These are phyloP conservation scores for Oryza glaberrima DNA, from an alignment of 176 grass and related monocot species.

Conservation along the genomic window DNA sequence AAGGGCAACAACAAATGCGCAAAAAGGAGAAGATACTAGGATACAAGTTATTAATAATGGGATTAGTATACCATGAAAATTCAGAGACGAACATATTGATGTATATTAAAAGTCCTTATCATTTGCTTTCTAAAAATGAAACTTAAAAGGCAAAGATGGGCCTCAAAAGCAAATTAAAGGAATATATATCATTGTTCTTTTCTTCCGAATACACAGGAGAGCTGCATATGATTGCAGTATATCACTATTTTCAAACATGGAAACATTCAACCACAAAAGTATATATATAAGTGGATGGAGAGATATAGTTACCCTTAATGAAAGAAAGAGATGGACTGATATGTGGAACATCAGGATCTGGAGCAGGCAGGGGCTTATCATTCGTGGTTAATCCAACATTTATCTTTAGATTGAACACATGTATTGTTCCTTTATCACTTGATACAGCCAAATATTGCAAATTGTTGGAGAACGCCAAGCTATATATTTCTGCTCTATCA, in stretches of 20 bases:
- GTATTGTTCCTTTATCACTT: conserved; percentile 99
- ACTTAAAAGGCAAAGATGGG: background rate
- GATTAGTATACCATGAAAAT: background rate
- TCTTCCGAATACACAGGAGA: background rate
- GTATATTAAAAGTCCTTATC: background rate
- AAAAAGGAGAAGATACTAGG: background rate
- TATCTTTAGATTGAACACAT: conserved; percentile 92
- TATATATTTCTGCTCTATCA: conserved; percentile 98
- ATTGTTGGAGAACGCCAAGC: conserved; percentile 93
- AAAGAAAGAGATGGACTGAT: conserved; percentile 81
- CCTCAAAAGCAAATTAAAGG: background rate
- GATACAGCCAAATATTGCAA: conserved; percentile 92
- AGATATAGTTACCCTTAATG: conserved; percentile 76
- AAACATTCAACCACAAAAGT: background rate
- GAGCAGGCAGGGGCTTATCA: conserved; percentile 72
- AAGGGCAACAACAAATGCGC: background rate
- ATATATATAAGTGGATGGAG: background rate
- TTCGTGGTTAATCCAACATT: conserved; percentile 79
- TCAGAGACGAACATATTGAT: background rate
- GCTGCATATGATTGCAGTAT: too few species aligned
- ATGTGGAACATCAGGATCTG: conserved; percentile 66
- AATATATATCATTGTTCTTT: background rate
- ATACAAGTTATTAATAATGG: background rate
- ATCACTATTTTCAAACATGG: too few species aligned
- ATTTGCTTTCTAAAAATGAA: background rate